Evolutionary conservation across 345 rosid genomes (phyloP).

Genomic region (Chamaenerion angustifolium): DNA sequence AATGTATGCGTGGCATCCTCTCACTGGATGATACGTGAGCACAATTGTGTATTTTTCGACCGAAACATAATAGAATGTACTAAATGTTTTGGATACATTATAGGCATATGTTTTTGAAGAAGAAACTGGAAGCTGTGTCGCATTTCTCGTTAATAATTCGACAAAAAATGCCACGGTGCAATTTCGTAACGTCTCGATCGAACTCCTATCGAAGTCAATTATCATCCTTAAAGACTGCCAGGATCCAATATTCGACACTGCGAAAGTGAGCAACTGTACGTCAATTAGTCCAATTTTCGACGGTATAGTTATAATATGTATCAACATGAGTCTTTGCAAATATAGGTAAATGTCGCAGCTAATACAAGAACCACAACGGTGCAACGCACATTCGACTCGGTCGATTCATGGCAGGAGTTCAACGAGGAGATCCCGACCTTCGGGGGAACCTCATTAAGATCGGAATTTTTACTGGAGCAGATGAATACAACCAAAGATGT

Average conservation of each 20-base stretch:
- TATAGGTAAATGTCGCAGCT: conserved; percentile 33
- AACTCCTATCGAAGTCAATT: conserved; percentile 51
- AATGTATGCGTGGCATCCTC: not conserved
- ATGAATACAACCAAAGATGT: conserved; percentile 58
- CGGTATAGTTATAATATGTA: too few species aligned
- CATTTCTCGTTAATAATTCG: conserved; percentile 61
- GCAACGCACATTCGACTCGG: conserved; percentile 16
- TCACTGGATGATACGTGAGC: not conserved
- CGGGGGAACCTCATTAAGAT: conserved; percentile 25
- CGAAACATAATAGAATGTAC: too few species aligned
- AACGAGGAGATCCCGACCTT: conserved; percentile 41
- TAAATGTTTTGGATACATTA: too few species aligned
- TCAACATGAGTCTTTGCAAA: not conserved
- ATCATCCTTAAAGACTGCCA: conserved; percentile 56
- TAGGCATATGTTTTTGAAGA: conserved; percentile 69
- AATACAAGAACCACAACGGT: conserved; percentile 29
- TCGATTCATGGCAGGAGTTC: conserved; percentile 38
- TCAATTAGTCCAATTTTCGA: too few species aligned
- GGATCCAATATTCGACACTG: conserved; percentile 51
- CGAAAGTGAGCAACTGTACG: conserved; percentile 29
- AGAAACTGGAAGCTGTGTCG: conserved; percentile 45
- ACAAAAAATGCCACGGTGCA: conserved; percentile 17
- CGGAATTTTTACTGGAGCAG: conserved; percentile 47
- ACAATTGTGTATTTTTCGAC: too few species aligned
- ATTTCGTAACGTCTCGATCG: conserved; percentile 30